Evolutionary conservation across 2,329 filamentous ascomycete species (phyloP), one percentile per base, ranked within the genome.

Genomic region (Coniella vitis): DNA sequence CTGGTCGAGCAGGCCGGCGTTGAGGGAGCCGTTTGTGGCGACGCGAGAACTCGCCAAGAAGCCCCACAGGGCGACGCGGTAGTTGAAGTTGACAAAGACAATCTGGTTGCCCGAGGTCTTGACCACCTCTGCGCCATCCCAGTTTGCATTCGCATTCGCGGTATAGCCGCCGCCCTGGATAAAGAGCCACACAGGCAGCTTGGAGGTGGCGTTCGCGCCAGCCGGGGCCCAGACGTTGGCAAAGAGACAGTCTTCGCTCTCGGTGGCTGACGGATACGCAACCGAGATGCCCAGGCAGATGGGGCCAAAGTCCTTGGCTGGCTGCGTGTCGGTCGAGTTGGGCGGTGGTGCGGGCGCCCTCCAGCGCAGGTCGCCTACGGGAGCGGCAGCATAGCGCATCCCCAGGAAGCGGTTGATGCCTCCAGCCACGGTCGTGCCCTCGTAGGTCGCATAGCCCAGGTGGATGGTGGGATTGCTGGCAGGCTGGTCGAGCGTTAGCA

Each of bases 1-100:
- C 63, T 86, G 81, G 56, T 87, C 83, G 3, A 84, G 67, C 7
- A 86, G 61, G 0, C 83, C 83, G 2, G 67, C 78, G 57, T 87
- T 86, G 8, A 84, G 67, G 42, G 74, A 70, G 1, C 81, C 81
- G 54, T 79, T 65, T 4, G 65, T 59, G 34, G 72, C 70, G 9
- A 85, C 69, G 25, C 73, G 66, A 35, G 79, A 71, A 40, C 79
- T 74, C 0, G 79, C 74, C 1, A 86, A 68, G 55, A 85, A 86
- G 0, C 82, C 83, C 56, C 76, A 76, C 0, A 78, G 65, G 0
- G 79, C 80, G 7, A 86, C 76, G 7, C 82, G 73, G 58, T 83
- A 83, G 62, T 81, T 80, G 60, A 83, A 81, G 56, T 76, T 76
- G 42, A 83, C 77, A 47, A 78, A 70, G 13, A 83, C 64, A 41